A percentile compares a stretch with the other conserved stretches of the same genome.
phyloP scores from a whole-genome alignment of 2,329 filamentous ascomycete genomes.

The Beauveria bassiana region DNA sequence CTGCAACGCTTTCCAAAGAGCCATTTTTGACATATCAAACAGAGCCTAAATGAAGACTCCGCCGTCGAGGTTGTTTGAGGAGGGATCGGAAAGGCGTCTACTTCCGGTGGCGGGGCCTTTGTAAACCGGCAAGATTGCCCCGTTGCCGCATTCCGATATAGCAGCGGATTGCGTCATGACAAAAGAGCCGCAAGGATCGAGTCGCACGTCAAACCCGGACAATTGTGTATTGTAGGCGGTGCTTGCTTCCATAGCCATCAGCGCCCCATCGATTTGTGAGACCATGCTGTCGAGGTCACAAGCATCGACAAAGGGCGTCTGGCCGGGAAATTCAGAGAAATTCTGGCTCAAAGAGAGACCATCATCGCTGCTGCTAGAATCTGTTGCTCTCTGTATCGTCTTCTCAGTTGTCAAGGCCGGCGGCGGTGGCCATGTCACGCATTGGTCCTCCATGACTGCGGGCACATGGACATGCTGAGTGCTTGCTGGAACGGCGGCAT shows the following conservation, averaged over 20 bases:
- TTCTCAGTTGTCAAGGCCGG: not conserved
- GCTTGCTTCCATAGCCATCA: not conserved
- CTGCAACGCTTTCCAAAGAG: not conserved
- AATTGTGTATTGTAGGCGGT: not conserved
- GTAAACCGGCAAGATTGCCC: not conserved
- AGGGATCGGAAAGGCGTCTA: not conserved
- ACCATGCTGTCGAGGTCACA: not conserved
- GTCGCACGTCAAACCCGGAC: not conserved
- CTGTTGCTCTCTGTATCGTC: no score
- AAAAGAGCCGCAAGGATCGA: not conserved
- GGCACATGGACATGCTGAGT: no score
- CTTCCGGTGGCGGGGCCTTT: not conserved
- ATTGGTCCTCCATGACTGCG: not conserved
- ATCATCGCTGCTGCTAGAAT: not conserved
- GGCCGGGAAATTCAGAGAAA: not conserved
- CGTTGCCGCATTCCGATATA: not conserved
- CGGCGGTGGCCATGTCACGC: not conserved
- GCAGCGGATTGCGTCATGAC: not conserved
- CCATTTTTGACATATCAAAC: no score
- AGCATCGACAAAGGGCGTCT: not conserved
- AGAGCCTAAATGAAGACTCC: not conserved
- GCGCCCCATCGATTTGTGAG: not conserved
- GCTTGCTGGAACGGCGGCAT: not conserved
- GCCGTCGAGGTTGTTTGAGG: not conserved
- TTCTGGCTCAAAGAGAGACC: not conserved